phyloP scores from a whole-genome alignment of 305 asterid genomes.

The Fraxinus velutina region DNA sequence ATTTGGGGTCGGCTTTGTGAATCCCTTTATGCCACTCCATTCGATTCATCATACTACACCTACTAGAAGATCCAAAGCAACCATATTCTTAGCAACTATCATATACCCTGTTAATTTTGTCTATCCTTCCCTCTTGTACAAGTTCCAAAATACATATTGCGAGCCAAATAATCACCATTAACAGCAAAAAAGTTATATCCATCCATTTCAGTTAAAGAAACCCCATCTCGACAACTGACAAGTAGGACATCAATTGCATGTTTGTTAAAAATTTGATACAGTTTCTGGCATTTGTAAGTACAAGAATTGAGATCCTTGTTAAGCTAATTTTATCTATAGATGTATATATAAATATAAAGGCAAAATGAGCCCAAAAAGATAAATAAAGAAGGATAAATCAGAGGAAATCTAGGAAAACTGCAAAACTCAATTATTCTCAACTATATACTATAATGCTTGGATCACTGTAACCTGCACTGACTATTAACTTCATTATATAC shows the following conservation, averaged over 20 bases:
- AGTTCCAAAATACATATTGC: neutral
- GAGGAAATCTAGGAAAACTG: neutral
- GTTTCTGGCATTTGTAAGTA: neutral
- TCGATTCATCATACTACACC: neutral
- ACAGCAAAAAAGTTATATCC: neutral
- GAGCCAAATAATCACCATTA: neutral
- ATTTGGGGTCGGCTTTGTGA: neutral
- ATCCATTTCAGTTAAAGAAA: neutral
- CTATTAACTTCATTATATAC: neutral
- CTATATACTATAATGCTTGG: neutral
- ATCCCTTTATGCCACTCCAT: neutral
- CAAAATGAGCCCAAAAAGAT: neutral
- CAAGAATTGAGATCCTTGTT: neutral
- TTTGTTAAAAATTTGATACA: neutral
- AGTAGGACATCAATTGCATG: neutral
- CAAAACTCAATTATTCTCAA: neutral
- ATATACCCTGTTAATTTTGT: neutral
- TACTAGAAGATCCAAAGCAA: neutral
- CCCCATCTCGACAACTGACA: neutral
- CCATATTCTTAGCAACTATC: neutral
- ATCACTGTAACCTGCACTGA: neutral
- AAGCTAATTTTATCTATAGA: neutral
- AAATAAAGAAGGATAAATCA: neutral
- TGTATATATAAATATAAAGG: neutral
- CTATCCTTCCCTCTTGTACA: neutral